A percentile compares a stretch with the other conserved stretches of the same genome.
These are phyloP conservation scores for Nitzschia putrida DNA, from an alignment of 108 stramenopile genomes.

Conservation along the genomic window DNA sequence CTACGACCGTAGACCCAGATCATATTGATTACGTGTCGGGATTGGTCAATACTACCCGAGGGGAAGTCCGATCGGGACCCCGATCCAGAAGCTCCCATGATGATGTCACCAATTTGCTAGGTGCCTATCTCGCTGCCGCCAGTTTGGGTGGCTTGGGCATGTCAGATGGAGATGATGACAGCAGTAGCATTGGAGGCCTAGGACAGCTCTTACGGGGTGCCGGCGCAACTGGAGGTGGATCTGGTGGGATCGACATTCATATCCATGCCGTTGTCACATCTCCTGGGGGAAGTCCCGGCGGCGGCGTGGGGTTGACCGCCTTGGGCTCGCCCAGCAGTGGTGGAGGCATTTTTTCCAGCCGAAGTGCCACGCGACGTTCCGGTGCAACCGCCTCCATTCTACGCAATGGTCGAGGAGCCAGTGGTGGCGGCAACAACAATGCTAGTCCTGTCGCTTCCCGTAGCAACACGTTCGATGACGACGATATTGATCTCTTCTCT, in stretches of 20 bases:
- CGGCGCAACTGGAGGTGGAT: conserved; percentile 32
- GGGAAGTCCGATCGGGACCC: conserved; percentile 52
- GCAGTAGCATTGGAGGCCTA: conserved; percentile 23
- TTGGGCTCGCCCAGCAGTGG: not conserved
- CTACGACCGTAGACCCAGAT: conserved; percentile 58
- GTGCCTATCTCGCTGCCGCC: conserved; percentile 60
- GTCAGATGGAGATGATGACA: conserved; percentile 22
- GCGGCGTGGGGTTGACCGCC: conserved; percentile 15
- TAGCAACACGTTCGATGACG: conserved; percentile 27
- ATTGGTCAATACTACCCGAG: conserved; percentile 74
- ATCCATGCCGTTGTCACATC: conserved; percentile 88
- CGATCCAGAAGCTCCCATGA: conserved; percentile 35
- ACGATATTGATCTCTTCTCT: conserved; percentile 66
- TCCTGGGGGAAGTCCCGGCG: conserved; percentile 40
- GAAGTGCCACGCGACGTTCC: conserved; percentile 11
- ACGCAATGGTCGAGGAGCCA: not conserved
- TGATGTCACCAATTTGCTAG: conserved; percentile 45
- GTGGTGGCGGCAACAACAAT: not conserved
- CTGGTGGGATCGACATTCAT: conserved; percentile 87
- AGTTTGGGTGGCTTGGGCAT: conserved; percentile 34
- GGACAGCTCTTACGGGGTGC: conserved; percentile 41
- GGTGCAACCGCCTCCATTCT: conserved; percentile 1
- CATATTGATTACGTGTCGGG: conserved; percentile 77
- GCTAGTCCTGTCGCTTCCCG: not conserved
- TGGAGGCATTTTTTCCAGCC: conserved; percentile 8